Conservation (phyloP, 1,139 yeast genomes). For the Scheffersomyces insectosa region DNA sequence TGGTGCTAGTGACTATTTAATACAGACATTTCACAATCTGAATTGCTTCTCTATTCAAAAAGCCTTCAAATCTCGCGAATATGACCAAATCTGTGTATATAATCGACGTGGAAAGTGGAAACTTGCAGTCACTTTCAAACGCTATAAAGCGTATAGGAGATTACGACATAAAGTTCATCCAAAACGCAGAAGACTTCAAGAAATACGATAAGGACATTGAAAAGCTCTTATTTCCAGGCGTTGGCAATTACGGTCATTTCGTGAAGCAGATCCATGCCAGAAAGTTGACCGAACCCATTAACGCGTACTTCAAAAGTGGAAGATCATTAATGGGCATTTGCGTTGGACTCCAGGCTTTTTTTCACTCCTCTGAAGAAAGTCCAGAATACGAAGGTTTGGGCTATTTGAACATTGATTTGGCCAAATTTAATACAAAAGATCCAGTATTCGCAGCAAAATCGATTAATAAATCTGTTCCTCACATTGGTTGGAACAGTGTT, state of each 20-base stretch:
- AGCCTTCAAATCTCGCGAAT: neutral
- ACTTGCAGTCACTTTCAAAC: slow-evolving; percentile 82
- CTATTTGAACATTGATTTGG: slow-evolving; percentile 52
- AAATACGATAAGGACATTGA: slow-evolving; percentile 46
- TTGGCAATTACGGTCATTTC: slow-evolving; percentile 94
- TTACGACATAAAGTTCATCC: slow-evolving; percentile 56
- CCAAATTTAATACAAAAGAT: slow-evolving; percentile 58
- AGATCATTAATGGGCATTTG: slow-evolving; percentile 93
- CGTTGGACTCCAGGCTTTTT: slow-evolving; percentile 88
- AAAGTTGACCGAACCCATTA: slow-evolving; percentile 65
- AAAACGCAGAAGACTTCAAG: slow-evolving; percentile 35
- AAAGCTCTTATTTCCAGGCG: slow-evolving; percentile 82
- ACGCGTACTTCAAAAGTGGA: slow-evolving; percentile 66
- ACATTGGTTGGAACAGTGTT: slow-evolving; percentile 87
- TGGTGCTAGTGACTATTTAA: neutral
- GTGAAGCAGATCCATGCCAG: slow-evolving; percentile 65
- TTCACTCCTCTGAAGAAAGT: slow-evolving; percentile 74
- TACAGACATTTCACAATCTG: neutral
- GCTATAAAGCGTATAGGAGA: slow-evolving; percentile 77
- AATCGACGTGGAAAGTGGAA: slow-evolving; percentile 95
- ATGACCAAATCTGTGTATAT: slow-evolving; percentile 57
- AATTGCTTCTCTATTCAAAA: too few species aligned
- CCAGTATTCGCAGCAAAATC: slow-evolving; percentile 20
- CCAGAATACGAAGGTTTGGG: slow-evolving; percentile 56
- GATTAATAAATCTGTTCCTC: slow-evolving; percentile 77